Conservation (phyloP, 1,284 basidiomycete species). For the Cutaneotrichosporon cutaneum region DNA sequence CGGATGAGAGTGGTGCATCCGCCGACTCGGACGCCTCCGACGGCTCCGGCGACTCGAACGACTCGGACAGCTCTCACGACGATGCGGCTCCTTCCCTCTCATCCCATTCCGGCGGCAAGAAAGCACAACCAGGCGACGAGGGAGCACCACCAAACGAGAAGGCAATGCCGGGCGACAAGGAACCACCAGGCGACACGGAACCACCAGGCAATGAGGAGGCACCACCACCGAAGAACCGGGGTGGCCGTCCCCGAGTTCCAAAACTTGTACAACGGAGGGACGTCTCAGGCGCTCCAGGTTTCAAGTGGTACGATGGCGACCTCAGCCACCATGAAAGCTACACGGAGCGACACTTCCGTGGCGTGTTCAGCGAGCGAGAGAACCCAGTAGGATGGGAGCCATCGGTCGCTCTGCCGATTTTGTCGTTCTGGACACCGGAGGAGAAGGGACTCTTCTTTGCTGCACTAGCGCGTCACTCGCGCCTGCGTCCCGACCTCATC, state of each 20-base stretch:
- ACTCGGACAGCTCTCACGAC: too few species aligned
- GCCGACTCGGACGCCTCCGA: neutral
- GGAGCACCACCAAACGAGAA: neutral
- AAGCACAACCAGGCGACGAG: too few species aligned
- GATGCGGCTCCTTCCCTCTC: too few species aligned
- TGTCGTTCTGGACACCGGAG: conserved; percentile 60
- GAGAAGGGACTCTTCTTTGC: conserved; percentile 73
- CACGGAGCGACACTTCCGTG: neutral
- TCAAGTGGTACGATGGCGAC: conserved; percentile 17
- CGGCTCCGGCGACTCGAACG: too few species aligned
- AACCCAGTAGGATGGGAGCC: neutral
- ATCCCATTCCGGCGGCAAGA: too few species aligned
- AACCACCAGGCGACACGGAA: neutral
- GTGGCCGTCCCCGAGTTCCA: neutral
- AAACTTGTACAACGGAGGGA: neutral
- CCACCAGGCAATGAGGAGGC: too few species aligned
- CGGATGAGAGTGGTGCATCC: neutral
- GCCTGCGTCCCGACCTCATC: conserved; percentile 68
- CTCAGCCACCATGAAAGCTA: conserved; percentile 8
- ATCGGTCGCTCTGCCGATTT: neutral
- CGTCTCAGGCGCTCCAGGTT: neutral
- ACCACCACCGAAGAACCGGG: neutral
- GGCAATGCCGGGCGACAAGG: too few species aligned
- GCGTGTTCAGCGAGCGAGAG: neutral
- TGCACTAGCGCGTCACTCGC: conserved; percentile 63